A percentile compares a stretch with the other conserved stretches of the same genome.
Conservation (phyloP, 2,329 filamentous ascomycete species). For the Penicillium italicum region DNA sequence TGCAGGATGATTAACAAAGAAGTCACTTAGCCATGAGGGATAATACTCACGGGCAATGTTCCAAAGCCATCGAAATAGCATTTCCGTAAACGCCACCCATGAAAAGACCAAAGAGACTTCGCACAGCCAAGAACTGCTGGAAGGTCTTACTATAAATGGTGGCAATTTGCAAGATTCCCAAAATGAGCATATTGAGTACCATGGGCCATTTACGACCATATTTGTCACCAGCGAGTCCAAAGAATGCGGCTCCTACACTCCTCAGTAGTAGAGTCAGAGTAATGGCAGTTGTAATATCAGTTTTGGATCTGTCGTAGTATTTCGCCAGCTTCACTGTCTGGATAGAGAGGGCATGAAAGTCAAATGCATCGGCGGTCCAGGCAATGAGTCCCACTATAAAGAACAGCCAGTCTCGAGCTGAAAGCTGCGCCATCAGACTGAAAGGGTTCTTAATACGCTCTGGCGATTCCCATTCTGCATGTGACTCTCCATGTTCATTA, state of each 20-base stretch:
- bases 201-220: conserved; percentile 79
- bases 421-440: conserved; percentile 62
- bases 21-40: neutral
- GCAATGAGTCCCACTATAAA: conserved; percentile 70
- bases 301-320: conserved; percentile 59
- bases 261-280: conserved; percentile 67
- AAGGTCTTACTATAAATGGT: conserved; percentile 75
- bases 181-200: conserved; percentile 72
- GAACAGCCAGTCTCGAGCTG: conserved; percentile 67
- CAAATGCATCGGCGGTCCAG: conserved; percentile 80
- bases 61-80: conserved; percentile 72
- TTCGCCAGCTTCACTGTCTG: conserved; percentile 68
- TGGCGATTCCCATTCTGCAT: conserved; percentile 65
- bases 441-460: conserved; percentile 67
- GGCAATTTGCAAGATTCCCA: conserved; percentile 67
- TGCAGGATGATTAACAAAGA: neutral
- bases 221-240: conserved; percentile 73
- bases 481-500: conserved; percentile 57
- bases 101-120: conserved; percentile 70
- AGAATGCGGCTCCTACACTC: conserved; percentile 69
- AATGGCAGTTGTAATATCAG: conserved; percentile 63
- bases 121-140: conserved; percentile 68
- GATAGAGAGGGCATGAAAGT: conserved; percentile 77
- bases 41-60: conserved; percentile 59
- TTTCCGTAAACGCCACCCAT: conserved; percentile 82